phyloP scores from a whole-genome alignment of 2,329 filamentous ascomycete genomes.

The Ceratocystis colombiana region DNA sequence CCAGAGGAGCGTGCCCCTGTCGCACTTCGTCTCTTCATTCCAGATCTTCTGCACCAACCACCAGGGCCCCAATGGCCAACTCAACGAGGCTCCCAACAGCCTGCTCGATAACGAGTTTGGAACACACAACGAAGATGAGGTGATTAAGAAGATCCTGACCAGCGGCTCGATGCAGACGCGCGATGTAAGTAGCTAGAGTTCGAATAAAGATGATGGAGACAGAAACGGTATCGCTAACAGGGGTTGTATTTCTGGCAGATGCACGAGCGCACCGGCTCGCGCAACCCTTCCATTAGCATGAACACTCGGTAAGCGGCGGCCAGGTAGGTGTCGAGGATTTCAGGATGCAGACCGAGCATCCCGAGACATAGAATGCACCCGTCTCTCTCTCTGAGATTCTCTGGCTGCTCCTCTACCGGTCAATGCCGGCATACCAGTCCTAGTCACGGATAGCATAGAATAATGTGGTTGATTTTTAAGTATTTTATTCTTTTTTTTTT shows the following conservation, averaged over 20 bases:
- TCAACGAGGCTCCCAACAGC: constrained; percentile 65
- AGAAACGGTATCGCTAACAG: not conserved
- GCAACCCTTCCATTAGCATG: constrained; percentile 43
- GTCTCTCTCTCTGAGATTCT: no score
- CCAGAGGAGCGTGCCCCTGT: constrained; percentile 58
- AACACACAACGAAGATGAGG: constrained; percentile 66
- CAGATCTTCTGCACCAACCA: constrained; percentile 87
- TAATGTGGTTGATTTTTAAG: not conserved
- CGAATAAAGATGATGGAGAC: not conserved
- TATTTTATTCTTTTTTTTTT: constrained; percentile 11
- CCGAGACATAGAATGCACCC: no score
- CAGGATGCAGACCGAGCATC: no score
- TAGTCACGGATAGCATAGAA: not conserved
- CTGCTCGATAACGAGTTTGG: constrained; percentile 80
- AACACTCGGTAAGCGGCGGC: constrained; percentile 11
- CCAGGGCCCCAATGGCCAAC: constrained; percentile 73
- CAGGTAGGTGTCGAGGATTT: not conserved
- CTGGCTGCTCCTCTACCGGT: no score
- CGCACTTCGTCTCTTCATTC: constrained; percentile 77
- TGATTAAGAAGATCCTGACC: constrained; percentile 59
- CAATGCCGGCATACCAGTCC: not conserved
- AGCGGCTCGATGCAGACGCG: constrained; percentile 19
- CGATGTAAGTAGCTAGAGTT: constrained; percentile 13
- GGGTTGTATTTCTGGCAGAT: constrained; percentile 34
- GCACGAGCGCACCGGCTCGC: constrained; percentile 42